Evolutionary conservation across 257 asterid species (phyloP), one percentile per base, ranked within the genome.

Genomic region (Phtheirospermum japonicum): DNA sequence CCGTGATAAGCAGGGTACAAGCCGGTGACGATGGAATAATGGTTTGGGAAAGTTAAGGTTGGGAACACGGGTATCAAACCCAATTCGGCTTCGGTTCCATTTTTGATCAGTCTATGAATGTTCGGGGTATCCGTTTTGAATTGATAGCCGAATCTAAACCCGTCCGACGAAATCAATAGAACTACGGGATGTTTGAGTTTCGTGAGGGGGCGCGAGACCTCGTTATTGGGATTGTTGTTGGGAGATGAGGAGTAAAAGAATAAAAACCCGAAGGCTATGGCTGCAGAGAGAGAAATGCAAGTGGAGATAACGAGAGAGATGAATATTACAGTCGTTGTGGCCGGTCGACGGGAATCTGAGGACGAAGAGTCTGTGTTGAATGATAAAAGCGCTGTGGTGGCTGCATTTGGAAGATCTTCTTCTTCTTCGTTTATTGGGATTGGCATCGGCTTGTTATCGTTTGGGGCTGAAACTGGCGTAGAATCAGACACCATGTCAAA

Each of bases 41-140:
- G 95, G 18, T 87, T 87, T 0, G 95, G 95, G 65, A 87, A 87
- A 20, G 95, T 87, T 2, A 84, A 61, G 0, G 93, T 78, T 13
- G 95, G 95, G 54, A 87, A 87, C 19, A 87, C 93, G 1, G 95
- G 88, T 54, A 87, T 84, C 61, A 87, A 56, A n/a, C 95, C 95
- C 43, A 68, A 20, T 46, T 80, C 85, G 4, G 93, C 95, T 72
- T 84, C 93, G 0, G 93, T 87, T 28, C 95, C 95, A 31, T 79
- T 77, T 7, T 39, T 61, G 36, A 87, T 77, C 36, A 87, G 64
- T 37, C 85, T 67, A 28, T 76, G 34, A 46, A 84, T 82, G 58
- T 79, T 79, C 2, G 88, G 88, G 0, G 83, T 77, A 4, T 80
- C 55, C 31, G 88, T 80, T 71, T 87, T 87, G 82, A 76, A 87